Base-by-base conservation (phyloP, 1,139 yeast genomes). In the Hanseniaspora gamundiae region DNA sequence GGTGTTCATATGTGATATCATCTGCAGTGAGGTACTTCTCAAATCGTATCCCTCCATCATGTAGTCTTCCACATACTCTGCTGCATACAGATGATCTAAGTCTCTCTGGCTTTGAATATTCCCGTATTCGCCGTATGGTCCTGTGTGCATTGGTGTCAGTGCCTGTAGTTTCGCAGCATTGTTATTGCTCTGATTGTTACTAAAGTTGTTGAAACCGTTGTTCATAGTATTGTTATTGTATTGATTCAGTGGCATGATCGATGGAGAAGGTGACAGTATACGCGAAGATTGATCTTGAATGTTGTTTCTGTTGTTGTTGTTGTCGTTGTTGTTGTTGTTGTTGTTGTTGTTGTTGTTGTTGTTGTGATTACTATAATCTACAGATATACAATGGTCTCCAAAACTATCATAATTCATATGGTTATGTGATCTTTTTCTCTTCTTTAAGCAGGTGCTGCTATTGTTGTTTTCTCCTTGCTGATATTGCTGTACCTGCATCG, bases 61-160 rank as follows among this genome's bases (percentile, higher is more conserved):
- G 39, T 36, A 36, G 39, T 36, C 39, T 36, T 36, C 39, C 19
- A 36, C 36, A n/a, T 17, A 33, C 11, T 33, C 36, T 16, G 21
- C 36, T 5, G 24, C 4, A 19, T 33, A n/a, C n/a, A n/a, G n/a
- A 17, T 33, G 20, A 17, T 11, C 14, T 4, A n/a, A 30, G 11
- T 30, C 11, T 4, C 9, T 30, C 11, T n/a, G 19, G 9, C 17
- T 33, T 8, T 11, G 36, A 17, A 13, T 19, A 17, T 19, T 17
- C 13, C 13, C 20, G 19, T 17, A 30, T 16, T n/a, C 35, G 9
- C 8, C 9, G 26, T 24, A 24, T 24, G 6, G 26, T 9, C 9
- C 26, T 9, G 26, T 24, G 9, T 24, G 26, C 26, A 24, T 9
- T 7, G 26, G 26, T 24, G 26, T 24, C 26, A 24, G 9, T 24